Base-by-base conservation (phyloP, 2,329 filamentous ascomycete genomes). In the Daldinia eschscholtzii region DNA sequence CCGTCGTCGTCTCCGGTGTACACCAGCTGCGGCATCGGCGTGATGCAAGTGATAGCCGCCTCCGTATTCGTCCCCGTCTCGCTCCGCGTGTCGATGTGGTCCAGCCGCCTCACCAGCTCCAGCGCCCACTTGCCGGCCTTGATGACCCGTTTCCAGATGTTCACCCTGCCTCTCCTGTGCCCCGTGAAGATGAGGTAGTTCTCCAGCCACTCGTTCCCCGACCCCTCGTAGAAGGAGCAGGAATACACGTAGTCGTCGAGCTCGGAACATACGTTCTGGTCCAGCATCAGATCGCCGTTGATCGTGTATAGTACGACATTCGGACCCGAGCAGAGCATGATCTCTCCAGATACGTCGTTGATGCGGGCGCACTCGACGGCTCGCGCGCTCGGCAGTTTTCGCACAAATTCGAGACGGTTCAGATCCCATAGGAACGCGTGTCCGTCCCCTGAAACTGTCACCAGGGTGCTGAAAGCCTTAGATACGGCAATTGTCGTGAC, bases 1-100 rank as follows among this genome's bases (percentile, higher is more conserved):
- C 96, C 96, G 71, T 94, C 92, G 71, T 98, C 96, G 82, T 98
- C 96, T 2, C 95, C 96, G 0, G 94, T 97, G 80, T 98, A 98
- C 9, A 98, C 90, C 69, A 91, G 87, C 70, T 91, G 90, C 60
- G 93, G 89, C 86, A 94, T 92, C 2, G 95, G 92, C 64, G 92
- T 85, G 59, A 99, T 92, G 77, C 92, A 97, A 41, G 92, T 97
- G 68, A 98, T 94, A 0, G 91, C 90, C 1, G 91, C 90, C 52
- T 88, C 86, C 0, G 84, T 83, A 70, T 88, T 89, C 4, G 78
- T 81, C 74, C 76, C 89, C 81, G 77, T 87, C 83, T 85, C 90
- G 57, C 88, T 89, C 72, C 86, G 88, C 57, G 84, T 82, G 76
- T 97, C 93, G 42, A 90, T 84, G 78, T 97, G 93, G 77, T 97